Evolutionary conservation across 768 basidiomycete genomes (phyloP).

Genomic region (Gyrodon lividus): DNA sequence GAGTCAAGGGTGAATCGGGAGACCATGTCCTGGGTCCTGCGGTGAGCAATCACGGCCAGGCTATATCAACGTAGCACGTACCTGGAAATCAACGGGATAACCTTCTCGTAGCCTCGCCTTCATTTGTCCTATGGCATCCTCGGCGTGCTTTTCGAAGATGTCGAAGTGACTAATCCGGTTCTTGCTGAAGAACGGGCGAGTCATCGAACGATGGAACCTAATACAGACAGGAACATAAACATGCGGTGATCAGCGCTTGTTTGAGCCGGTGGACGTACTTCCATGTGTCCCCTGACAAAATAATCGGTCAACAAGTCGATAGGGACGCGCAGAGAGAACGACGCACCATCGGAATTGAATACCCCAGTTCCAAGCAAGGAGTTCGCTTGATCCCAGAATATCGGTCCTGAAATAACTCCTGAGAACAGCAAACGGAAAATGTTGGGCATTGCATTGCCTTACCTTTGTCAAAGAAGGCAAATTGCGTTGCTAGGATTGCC

Average conservation of each 20-base stretch:
- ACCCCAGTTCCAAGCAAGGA: constrained; percentile 56
- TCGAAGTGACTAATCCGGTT: constrained; percentile 56
- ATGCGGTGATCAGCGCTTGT: not conserved
- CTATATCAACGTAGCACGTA: constrained; percentile 12
- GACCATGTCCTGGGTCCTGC: constrained; percentile 43
- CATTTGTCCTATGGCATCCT: constrained; percentile 45
- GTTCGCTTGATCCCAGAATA: constrained; percentile 8
- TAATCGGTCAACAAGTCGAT: not conserved
- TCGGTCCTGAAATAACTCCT: constrained; percentile 17
- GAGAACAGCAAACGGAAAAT: constrained; percentile 18
- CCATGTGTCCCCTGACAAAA: constrained; percentile 50
- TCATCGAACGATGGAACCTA: constrained; percentile 60
- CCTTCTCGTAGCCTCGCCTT: constrained; percentile 44
- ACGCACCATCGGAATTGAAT: constrained; percentile 54
- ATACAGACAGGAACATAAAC: not conserved
- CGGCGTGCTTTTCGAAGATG: constrained; percentile 50
- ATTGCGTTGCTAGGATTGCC: constrained; percentile 46
- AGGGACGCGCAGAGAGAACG: not conserved
- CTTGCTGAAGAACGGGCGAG: constrained; percentile 58
- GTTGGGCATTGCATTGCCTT: not conserved
- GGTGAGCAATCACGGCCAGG: not conserved
- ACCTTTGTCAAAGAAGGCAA: constrained; percentile 43
- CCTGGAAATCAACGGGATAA: constrained; percentile 58
- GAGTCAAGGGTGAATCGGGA: constrained; percentile 60
- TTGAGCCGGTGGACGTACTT: constrained; percentile 37